These are phyloP conservation scores for Boletus insuetus DNA, from an alignment of 768 basidiomycete genomes.

Conservation along the genomic window DNA sequence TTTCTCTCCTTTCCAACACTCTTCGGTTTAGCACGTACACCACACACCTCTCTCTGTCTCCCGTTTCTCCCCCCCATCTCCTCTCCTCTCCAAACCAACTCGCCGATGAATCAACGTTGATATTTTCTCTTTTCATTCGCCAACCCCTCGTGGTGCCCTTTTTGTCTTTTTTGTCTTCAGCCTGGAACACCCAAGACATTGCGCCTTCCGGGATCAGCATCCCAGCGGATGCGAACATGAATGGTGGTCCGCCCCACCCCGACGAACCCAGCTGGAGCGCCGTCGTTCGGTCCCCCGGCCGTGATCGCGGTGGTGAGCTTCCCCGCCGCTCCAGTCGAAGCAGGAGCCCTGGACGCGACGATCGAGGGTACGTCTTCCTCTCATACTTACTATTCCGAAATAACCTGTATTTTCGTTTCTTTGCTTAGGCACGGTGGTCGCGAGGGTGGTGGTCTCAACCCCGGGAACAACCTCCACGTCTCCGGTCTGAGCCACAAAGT, in stretches of 20 bases:
- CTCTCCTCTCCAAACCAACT: conserved; percentile 20
- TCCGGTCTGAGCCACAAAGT: conserved; percentile 58
- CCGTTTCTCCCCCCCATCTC: conserved; percentile 12
- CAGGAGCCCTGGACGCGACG: conserved; percentile 65
- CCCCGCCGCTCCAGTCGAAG: conserved; percentile 74
- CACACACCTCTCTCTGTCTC: conserved; percentile 13
- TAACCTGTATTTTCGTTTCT: not conserved
- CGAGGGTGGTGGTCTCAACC: conserved; percentile 44
- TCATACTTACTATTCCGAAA: not conserved
- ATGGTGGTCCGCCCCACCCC: conserved; percentile 44
- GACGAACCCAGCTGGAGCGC: conserved; percentile 58
- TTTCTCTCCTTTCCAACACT: conserved; percentile 12
- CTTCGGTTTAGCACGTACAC: conserved; percentile 7
- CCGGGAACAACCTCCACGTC: conserved; percentile 65
- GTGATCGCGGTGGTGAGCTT: conserved; percentile 42
- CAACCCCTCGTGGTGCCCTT: conserved; percentile 7
- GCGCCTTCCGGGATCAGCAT: conserved; percentile 75
- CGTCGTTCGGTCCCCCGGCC: conserved; percentile 42
- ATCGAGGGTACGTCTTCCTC: conserved; percentile 51
- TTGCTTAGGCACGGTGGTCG: conserved; percentile 10
- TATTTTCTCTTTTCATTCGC: conserved; percentile 37
- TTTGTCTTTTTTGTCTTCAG: conserved; percentile 41
- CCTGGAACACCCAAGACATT: conserved; percentile 84
- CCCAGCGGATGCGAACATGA: conserved; percentile 50
- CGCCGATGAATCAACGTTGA: conserved; percentile 41